A percentile compares a stretch with the other conserved stretches of the same genome.
These are phyloP conservation scores for Candida maesae DNA, from an alignment of 805 yeast genomes.

Conservation along the genomic window DNA sequence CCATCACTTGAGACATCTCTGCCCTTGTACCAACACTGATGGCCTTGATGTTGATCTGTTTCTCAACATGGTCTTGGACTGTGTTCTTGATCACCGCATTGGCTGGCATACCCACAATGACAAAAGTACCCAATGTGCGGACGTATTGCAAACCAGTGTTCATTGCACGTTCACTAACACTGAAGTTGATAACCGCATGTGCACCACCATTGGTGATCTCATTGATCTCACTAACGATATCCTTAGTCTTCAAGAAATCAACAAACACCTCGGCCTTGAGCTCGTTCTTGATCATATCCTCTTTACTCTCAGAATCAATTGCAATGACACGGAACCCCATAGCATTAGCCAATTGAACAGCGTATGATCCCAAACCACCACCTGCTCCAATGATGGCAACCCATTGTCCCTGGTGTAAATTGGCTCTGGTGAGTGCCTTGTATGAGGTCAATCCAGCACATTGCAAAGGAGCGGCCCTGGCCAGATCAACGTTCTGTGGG, in stretches of 20 bases:
- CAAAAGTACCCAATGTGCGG: constrained; percentile 58
- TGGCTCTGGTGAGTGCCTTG: constrained; percentile 61
- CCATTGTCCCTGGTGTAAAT: constrained; percentile 61
- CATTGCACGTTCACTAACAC: constrained; percentile 50
- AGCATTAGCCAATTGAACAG: constrained; percentile 70
- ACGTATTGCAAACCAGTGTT: constrained; percentile 46
- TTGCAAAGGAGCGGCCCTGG: constrained; percentile 54
- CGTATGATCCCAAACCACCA: constrained; percentile 77
- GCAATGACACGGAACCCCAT: constrained; percentile 71
- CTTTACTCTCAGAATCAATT: constrained; percentile 69
- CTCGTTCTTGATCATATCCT: constrained; percentile 43
- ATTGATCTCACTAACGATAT: constrained; percentile 41
- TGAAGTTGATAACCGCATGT: constrained; percentile 66
- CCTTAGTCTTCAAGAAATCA: constrained; percentile 49
- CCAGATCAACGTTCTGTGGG: constrained; percentile 49
- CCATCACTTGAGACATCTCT: constrained; percentile 56
- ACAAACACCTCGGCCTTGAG: constrained; percentile 62
- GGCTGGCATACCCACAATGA: constrained; percentile 57
- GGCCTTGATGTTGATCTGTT: constrained; percentile 41
- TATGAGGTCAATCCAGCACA: constrained; percentile 80
- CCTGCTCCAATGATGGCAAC: constrained; percentile 75
- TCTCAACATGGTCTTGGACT: constrained; percentile 44
- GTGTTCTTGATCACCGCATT: constrained; percentile 41
- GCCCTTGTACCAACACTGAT: constrained; percentile 25
- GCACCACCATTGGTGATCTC: constrained; percentile 58